phyloP scores from a whole-genome alignment of 805 yeast genomes.

The Suhomyces sp. region DNA sequence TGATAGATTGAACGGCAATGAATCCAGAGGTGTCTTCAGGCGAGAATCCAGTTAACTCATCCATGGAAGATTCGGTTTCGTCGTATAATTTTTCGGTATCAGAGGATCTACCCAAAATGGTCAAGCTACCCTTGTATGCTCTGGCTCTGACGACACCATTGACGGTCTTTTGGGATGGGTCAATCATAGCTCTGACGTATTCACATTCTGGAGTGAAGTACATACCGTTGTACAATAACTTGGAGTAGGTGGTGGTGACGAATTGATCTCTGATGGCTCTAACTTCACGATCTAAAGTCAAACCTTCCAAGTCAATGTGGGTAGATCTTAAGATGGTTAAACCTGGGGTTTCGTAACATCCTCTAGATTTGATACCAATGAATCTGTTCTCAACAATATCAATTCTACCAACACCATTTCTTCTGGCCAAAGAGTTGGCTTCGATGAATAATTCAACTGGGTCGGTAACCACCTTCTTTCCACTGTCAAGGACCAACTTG shows the following conservation, averaged over 20 bases:
- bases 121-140: slow-evolving; percentile 85
- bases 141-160: slow-evolving; percentile 95
- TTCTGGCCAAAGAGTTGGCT: slow-evolving; percentile 94
- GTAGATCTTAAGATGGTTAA: slow-evolving; percentile 89
- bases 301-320: slow-evolving; percentile 95
- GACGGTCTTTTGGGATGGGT: slow-evolving; percentile 91
- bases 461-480: slow-evolving; percentile 62
- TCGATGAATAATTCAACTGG: slow-evolving; percentile 90
- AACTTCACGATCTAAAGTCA: slow-evolving; percentile 95
- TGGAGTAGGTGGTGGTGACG: slow-evolving; percentile 90
- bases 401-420: slow-evolving; percentile 99
- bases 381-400: slow-evolving; percentile 99
- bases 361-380: slow-evolving; percentile 98
- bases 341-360: slow-evolving; percentile 99
- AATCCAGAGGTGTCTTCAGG: slow-evolving; percentile 97
- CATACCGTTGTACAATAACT: slow-evolving; percentile 92
- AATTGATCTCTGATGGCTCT: slow-evolving; percentile 94
- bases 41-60: slow-evolving; percentile 95
- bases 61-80: slow-evolving; percentile 98
- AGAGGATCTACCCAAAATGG: slow-evolving; percentile 89
- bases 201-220: slow-evolving; percentile 99
- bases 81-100: slow-evolving; percentile 95
- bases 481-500: slow-evolving; percentile 69
- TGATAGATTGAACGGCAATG: slow-evolving; percentile 96
- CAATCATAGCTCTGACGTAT: slow-evolving; percentile 88